A percentile compares a stretch with the other conserved stretches of the same genome.
Conservation (phyloP, 2,329 filamentous ascomycete genomes). For the Colletotrichum sp. region DNA sequence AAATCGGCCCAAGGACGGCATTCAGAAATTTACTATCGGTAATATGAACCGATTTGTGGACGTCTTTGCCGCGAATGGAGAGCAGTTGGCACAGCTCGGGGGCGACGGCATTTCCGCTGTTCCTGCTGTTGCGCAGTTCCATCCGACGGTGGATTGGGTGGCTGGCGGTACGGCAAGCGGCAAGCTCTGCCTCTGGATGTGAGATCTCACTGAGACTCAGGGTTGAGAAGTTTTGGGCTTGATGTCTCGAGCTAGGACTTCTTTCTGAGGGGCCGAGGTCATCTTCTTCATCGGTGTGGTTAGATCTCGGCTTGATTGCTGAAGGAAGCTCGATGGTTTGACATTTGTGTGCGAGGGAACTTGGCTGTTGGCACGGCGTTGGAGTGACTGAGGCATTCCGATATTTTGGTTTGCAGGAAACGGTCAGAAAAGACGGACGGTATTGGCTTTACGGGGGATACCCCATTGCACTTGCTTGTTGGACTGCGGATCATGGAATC, state of each 20-base stretch:
- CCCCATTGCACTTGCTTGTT: neutral
- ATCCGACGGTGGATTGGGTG: constrained; percentile 88
- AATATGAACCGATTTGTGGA: constrained; percentile 99
- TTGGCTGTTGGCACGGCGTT: neutral
- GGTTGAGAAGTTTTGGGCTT: neutral
- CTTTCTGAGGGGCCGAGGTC: neutral
- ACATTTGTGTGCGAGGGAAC: neutral
- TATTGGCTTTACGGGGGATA: neutral
- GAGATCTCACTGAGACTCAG: constrained; percentile 13
- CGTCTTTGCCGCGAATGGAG: constrained; percentile 80
- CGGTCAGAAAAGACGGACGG: neutral
- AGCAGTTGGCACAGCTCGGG: constrained; percentile 86
- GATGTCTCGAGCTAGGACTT: accelerated
- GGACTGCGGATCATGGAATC: neutral
- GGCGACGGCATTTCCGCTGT: constrained; percentile 94
- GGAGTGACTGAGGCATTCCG: neutral
- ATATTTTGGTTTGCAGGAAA: neutral
- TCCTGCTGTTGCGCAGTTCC: constrained; percentile 89
- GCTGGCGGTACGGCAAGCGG: constrained; percentile 90
- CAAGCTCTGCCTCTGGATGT: constrained; percentile 92
- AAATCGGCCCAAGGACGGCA: constrained; percentile 72
- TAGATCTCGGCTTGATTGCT: neutral
- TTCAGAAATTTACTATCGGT: constrained; percentile 88
- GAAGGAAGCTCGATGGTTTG: neutral
- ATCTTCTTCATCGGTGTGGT: neutral